A percentile compares a stretch with the other conserved stretches of the same genome.
Evolutionary conservation across 225 moss, liverwort and hornwort genomes (phyloP).

Genomic region (Sphagnum contortum): DNA sequence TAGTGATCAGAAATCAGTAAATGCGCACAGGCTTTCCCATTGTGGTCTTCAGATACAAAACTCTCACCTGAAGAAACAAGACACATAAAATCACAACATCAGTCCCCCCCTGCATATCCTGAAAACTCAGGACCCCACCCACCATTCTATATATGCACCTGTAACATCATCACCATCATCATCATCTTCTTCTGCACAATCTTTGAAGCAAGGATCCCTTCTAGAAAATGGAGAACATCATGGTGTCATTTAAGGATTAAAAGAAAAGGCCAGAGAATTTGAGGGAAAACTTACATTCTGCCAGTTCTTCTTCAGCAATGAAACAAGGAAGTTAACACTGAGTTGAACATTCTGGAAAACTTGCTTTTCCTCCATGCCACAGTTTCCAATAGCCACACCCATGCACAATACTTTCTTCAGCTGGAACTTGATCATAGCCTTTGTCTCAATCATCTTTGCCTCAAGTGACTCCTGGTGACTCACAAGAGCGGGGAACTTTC

Average conservation of each 20-base stretch:
- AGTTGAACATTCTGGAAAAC: constrained; percentile 87
- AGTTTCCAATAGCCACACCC: constrained; percentile 81
- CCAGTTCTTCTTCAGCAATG: constrained; percentile 85
- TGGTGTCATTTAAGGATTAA: no score
- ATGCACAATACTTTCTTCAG: constrained; percentile 91
- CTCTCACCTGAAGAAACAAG: constrained; percentile 2
- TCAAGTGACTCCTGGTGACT: constrained; percentile 81
- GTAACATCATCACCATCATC: no score
- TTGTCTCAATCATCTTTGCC: constrained; percentile 66
- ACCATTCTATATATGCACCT: no score
- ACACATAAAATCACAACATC: neutral
- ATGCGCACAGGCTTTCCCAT: constrained; percentile 16
- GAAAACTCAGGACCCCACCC: no score
- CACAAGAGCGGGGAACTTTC: constrained; percentile 74
- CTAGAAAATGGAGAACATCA: no score
- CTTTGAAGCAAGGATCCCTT: no score
- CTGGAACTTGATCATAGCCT: constrained; percentile 97
- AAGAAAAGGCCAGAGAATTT: no score
- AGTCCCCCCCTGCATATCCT: no score
- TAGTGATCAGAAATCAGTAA: constrained; percentile 1
- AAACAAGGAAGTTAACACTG: constrained; percentile 79
- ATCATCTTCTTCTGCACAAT: no score
- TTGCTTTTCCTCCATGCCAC: constrained; percentile 87
- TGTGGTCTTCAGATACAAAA: constrained; percentile 9
- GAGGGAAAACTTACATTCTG: constrained; percentile 45